Percentiles rank a stretch among this genome's conserved stretches.
Conservation (phyloP, 805 yeast genomes). For the Hanseniaspora opuntiae region DNA sequence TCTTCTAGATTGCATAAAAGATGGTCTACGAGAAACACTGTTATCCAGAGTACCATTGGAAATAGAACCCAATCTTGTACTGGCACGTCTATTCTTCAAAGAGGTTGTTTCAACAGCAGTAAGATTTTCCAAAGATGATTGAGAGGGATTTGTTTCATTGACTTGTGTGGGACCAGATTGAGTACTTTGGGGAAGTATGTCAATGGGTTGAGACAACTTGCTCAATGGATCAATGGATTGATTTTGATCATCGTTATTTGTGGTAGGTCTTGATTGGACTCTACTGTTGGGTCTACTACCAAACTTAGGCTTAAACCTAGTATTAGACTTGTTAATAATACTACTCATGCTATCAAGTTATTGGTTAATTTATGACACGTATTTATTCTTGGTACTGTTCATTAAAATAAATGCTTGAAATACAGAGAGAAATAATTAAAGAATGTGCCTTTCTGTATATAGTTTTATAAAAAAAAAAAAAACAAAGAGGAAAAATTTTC, state of each 20-base stretch:
- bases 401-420: no score
- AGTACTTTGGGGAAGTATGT: constrained; percentile 8
- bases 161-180: constrained; percentile 3
- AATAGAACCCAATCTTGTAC: constrained; percentile 14
- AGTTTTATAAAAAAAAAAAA: no score
- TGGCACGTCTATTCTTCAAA: constrained; percentile 12
- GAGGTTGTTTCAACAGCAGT: constrained; percentile 7
- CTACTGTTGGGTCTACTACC: constrained; percentile 27
- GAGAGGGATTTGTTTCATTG: constrained; percentile 6
- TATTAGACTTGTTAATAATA: constrained; percentile 36
- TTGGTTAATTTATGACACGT: neutral
- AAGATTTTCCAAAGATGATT: constrained; percentile 6
- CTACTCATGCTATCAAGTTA: constrained; percentile 22
- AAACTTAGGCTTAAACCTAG: constrained; percentile 53
- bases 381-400: no score
- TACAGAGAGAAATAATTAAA: no score
- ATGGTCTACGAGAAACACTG: constrained; percentile 10
- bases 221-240: neutral
- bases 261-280: constrained; percentile 13
- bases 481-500: no score
- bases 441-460: no score
- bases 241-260: constrained; percentile 20
- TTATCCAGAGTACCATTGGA: constrained; percentile 11
- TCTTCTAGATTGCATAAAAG: constrained; percentile 10
- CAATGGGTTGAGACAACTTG: constrained; percentile 5